Evolutionary conservation across 2,329 filamentous ascomycete genomes (phyloP), one percentile per base, ranked within the genome.

Genomic region (Apiospora malaysiana): DNA sequence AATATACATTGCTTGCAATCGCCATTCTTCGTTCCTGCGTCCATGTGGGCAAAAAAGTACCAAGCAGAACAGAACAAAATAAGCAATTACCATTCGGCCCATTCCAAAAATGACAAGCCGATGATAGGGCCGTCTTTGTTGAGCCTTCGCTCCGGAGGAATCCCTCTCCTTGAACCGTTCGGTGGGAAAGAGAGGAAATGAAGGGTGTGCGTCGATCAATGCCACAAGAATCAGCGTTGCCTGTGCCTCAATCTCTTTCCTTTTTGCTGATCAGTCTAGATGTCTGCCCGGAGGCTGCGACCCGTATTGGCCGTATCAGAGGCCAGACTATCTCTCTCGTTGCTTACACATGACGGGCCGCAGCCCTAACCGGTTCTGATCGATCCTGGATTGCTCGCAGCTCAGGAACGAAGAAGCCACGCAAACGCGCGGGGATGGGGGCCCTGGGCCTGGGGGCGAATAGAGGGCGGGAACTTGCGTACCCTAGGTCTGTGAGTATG

Each of bases 351-450:
- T n/a, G 12, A 63, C 32, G 56, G 56, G 18, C 56, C 32, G 56
- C 56, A 63, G 56, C 56, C 56, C 56, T 63, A 63, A 14, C 56
- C 56, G 56, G 56, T 32, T 32, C 32, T 63, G 32, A 40, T 63
- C 32, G 32, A 63, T 63, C 56, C 56, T 63, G 56, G 40, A 63
- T 63, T 63, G 56, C 27, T 63, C 32, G 56, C 32, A 63, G 32
- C 32, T 5, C 32, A 63, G 32, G 56, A 63, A 40, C 56, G 32
- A 63, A 63, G 32, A 63, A 63, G 32, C 56, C 56, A 63, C 32
- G 32, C 27, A 63, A 63, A 63, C 56, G 40, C 9, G 32, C 56
- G 56, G 56, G 56, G 56, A 63, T n/a, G 56, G 56, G 56, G 56
- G 32, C 56, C 21, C 27, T 63, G 21, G 32, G 56, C 32, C 42